These are phyloP conservation scores for Citrus australasica DNA, from an alignment of 345 rosid genomes.

Conservation along the genomic window DNA sequence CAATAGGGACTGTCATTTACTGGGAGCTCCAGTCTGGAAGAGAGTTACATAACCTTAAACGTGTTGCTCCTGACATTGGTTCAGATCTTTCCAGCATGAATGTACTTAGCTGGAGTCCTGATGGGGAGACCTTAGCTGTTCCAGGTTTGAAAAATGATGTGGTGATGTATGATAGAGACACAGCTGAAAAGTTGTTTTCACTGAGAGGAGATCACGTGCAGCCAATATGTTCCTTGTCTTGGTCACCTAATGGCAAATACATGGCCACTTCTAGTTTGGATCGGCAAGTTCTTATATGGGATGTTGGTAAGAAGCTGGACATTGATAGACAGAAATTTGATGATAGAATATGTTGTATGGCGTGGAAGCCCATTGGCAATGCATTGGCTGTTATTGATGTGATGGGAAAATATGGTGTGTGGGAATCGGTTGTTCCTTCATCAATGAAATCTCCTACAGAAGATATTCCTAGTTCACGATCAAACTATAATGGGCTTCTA, in stretches of 20 bases:
- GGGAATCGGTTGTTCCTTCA: conserved; percentile 91
- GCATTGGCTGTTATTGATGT: conserved; percentile 87
- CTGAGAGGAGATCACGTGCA: conserved; percentile 79
- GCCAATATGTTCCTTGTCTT: conserved; percentile 65
- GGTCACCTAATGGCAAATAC: conserved; percentile 97
- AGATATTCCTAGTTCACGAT: conserved; percentile 56
- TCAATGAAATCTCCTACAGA: conserved; percentile 86
- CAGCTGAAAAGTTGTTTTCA: conserved; percentile 79
- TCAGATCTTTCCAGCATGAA: conserved; percentile 57
- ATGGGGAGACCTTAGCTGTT: conserved; percentile 80
- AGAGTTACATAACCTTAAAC: conserved; percentile 53
- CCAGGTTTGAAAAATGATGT: conserved; percentile 87
- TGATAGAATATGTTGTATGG: conserved; percentile 71
- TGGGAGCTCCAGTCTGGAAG: conserved; percentile 89
- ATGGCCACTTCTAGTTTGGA: conserved; percentile 89
- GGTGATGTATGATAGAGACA: conserved; percentile 89
- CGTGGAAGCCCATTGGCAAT: conserved; percentile 87
- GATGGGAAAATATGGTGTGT: conserved; percentile 70
- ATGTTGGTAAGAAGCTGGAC: conserved; percentile 77
- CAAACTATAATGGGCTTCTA: conserved; percentile 67
- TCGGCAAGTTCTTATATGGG: conserved; percentile 86
- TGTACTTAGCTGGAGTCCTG: conserved; percentile 88
- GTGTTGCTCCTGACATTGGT: conserved; percentile 64
- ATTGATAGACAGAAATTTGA: conserved; percentile 85
- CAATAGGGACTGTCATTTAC: conserved; percentile 69